These are phyloP conservation scores for Eucalyptus brandiana DNA, from an alignment of 345 rosid species.

Conservation along the genomic window DNA sequence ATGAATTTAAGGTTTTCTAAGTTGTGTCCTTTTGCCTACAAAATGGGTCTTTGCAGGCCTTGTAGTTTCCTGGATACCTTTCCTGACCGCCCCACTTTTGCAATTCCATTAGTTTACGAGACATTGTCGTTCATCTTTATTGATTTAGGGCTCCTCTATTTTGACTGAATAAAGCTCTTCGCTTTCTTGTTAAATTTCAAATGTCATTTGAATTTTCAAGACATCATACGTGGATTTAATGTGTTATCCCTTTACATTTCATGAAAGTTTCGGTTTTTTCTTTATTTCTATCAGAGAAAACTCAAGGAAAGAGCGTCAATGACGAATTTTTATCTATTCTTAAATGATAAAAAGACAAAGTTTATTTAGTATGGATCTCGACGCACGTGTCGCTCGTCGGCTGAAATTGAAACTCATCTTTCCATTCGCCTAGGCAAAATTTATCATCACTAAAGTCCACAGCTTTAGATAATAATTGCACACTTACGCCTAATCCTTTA, in stretches of 20 bases:
- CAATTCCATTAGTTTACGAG: neutral
- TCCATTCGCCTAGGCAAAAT: neutral
- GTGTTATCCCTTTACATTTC: neutral
- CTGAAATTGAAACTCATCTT: neutral
- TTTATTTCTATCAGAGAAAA: neutral
- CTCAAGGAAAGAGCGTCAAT: accelerated
- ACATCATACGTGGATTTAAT: accelerated
- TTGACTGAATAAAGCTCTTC: neutral
- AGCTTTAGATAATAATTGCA: neutral
- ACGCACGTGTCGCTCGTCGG: neutral
- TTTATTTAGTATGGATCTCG: neutral
- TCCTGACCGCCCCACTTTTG: neutral
- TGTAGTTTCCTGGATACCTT: neutral
- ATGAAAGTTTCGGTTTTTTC: neutral
- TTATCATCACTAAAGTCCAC: neutral
- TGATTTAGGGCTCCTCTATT: neutral
- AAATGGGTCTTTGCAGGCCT: accelerated
- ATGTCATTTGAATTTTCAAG: neutral
- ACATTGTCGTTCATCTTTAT: neutral
- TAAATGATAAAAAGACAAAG: accelerated
- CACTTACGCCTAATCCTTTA: neutral
- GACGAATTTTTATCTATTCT: neutral
- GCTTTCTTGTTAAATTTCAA: neutral
- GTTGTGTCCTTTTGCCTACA: neutral
- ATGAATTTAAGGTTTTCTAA: neutral